phyloP scores from a whole-genome alignment of 768 basidiomycete genomes.

The Termitomyces sp. region DNA sequence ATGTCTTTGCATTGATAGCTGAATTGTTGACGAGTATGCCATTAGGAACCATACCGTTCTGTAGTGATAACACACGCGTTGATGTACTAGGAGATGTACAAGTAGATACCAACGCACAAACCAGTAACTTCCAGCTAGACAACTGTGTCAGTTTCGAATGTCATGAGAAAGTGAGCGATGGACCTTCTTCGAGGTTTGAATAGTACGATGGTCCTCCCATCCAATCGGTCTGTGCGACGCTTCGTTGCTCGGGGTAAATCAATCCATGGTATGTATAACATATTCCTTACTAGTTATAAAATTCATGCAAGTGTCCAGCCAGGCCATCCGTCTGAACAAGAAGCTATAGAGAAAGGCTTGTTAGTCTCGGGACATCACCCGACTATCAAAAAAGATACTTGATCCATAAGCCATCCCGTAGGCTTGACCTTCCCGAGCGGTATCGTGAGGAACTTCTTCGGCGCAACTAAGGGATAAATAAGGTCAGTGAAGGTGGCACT shows the following conservation, averaged over 20 bases:
- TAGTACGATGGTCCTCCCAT: conserved; percentile 36
- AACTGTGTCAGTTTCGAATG: background rate
- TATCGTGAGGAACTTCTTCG: conserved; percentile 37
- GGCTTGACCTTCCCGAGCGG: conserved; percentile 37
- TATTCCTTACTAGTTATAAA: conserved; percentile 15
- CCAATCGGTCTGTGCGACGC: conserved; percentile 41
- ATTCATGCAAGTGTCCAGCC: conserved; percentile 42
- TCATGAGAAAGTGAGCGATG: background rate
- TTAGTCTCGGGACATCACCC: background rate
- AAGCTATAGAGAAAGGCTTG: conserved; percentile 22
- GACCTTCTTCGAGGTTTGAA: conserved; percentile 42
- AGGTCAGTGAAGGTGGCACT: background rate
- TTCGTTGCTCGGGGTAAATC: conserved; percentile 5
- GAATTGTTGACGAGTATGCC: conserved; percentile 43
- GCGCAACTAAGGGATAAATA: conserved; percentile 28
- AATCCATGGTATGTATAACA: background rate
- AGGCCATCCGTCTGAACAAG: conserved; percentile 40
- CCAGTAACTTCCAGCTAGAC: conserved; percentile 54
- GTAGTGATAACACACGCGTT: background rate
- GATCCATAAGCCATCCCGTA: conserved; percentile 40
- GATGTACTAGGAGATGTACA: background rate
- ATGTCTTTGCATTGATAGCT: conserved; percentile 43
- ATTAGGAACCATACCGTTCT: conserved; percentile 55
- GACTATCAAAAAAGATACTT: conserved; percentile 19
- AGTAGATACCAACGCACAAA: conserved; percentile 36